Evolutionary conservation across 257 asterid genomes (phyloP).

Genomic region (Fraxinus cuspidata): DNA sequence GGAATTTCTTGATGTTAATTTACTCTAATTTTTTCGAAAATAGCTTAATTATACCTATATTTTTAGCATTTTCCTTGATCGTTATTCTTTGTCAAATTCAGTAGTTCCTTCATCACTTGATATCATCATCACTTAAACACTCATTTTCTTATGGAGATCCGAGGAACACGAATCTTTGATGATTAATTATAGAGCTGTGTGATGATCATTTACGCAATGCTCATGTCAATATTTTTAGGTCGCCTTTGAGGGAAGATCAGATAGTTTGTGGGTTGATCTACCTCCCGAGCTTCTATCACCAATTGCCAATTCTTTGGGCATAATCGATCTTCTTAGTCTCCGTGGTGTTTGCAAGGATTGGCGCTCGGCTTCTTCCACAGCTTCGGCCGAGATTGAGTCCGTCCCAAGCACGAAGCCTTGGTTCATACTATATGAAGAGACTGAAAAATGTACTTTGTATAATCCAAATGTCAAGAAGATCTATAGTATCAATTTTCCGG

Average conservation of each 20-base stretch:
- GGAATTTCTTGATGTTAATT: not conserved
- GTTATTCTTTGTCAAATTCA: not conserved
- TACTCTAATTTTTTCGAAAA: not conserved
- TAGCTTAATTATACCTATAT: not conserved
- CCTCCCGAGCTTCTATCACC: slow-evolving; percentile 29
- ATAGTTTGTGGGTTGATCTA: slow-evolving; percentile 30
- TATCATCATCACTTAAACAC: too few relatives aligned
- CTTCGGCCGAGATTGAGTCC: slow-evolving; percentile 25
- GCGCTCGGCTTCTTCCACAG: slow-evolving; percentile 32
- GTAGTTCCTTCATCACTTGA: not conserved
- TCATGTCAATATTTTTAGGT: not conserved
- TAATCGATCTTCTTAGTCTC: slow-evolving; percentile 25
- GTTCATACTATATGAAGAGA: slow-evolving; percentile 13
- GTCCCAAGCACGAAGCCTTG: not conserved
- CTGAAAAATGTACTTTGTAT: slow-evolving; percentile 3
- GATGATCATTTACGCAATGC: not conserved
- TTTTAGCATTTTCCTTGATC: too few relatives aligned
- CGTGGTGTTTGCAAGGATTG: slow-evolving; percentile 37
- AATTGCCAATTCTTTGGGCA: slow-evolving; percentile 23
- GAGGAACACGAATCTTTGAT: not conserved
- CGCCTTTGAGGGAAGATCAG: not conserved
- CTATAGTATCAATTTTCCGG: slow-evolving; percentile 25
- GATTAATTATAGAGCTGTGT: not conserved
- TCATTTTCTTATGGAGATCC: not conserved
- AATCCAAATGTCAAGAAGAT: slow-evolving; percentile 4